Evolutionary conservation across 2,329 filamentous ascomycete genomes (phyloP), one percentile per base, ranked within the genome.

Genomic region (Clonostachys sp.): DNA sequence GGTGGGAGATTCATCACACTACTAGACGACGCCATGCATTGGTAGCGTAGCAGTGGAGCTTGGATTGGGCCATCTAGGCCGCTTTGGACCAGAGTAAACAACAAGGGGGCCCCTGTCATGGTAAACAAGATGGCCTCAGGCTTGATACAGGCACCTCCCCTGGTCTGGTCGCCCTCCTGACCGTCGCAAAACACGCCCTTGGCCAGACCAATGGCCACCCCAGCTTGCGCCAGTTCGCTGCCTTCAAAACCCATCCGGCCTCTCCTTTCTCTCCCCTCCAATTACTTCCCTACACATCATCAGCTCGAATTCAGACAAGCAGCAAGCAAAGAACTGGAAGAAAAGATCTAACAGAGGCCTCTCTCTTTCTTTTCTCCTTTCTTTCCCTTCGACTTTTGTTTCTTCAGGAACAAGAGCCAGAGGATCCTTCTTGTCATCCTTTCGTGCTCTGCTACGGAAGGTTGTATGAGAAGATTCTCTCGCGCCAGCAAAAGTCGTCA

Each of bases 401-500:
- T 74, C 68, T 72, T 66, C 63, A 73, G 71, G 71, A 75, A 76
- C 72, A 78, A 75, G 77, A 81, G 78, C 78, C 76, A 80, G 77
- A 80, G 77, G 73, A 77, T 72, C 71, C 71, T 83, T 83, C 79
- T 83, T 83, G 73, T 80, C 48, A 77, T 83, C 80, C 80, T 83
- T 83, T 83, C 80, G 80, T 70, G 56, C 70, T 68, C 63, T 68
- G 75, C 69, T 70, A 83, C 83, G 81, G 59, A 67, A 71, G 69
- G 68, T 71, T 71, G 68, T 64, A 68, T 70, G 82, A 89, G 85
- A 85, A 83, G 78, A 80, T 82, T 73, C 70, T 77, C 74, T 72
- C 68, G 73, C 83, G 76, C 75, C 72, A 71, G 70, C 61, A 84
- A 84, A 87, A 85, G 84, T 87, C 87, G 89, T 78, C 89, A 96